These are phyloP conservation scores for Iberis pinnata DNA, from an alignment of 345 rosid species.

Conservation along the genomic window DNA sequence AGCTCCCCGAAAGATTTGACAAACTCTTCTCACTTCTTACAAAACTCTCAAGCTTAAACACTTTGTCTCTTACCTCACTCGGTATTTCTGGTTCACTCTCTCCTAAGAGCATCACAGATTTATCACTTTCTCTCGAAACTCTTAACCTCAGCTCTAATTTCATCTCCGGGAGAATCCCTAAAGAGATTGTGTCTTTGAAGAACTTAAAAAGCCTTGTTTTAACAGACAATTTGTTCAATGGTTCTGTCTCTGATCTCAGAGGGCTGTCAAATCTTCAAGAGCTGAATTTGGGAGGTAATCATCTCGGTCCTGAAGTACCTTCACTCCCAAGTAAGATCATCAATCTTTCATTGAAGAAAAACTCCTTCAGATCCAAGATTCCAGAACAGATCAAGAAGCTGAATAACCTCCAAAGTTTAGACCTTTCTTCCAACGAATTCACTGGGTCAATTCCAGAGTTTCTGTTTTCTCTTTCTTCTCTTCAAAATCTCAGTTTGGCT, in stretches of 20 bases:
- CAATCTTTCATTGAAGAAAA: conserved; percentile 42
- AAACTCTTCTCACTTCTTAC: conserved; percentile 60
- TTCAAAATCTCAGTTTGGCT: conserved; percentile 46
- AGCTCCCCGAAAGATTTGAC: conserved; percentile 47
- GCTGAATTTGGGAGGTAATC: conserved; percentile 51
- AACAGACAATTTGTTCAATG: conserved; percentile 52
- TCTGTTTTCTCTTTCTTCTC: conserved; percentile 52
- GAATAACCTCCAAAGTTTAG: conserved; percentile 44
- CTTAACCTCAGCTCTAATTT: conserved; percentile 70
- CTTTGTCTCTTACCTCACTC: conserved; percentile 57
- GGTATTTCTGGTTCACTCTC: conserved; percentile 80
- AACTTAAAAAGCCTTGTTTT: conserved; percentile 55
- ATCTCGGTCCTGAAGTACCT: conserved; percentile 62
- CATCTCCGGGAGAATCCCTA: conserved; percentile 57
- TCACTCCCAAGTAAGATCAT: conserved; percentile 41
- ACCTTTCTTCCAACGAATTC: conserved; percentile 52
- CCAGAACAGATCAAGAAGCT: conserved; percentile 40
- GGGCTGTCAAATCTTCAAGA: conserved; percentile 39
- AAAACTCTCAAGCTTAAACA: conserved; percentile 52
- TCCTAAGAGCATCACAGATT: conserved; percentile 39
- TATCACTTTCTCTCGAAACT: conserved; percentile 42
- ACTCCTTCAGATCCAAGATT: conserved; percentile 57
- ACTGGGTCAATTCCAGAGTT: conserved; percentile 52
- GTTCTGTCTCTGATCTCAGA: conserved; percentile 57
- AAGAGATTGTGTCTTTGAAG: conserved; percentile 39